Evolutionary conservation across 2,329 filamentous ascomycete genomes (phyloP), one percentile per base, ranked within the genome.

Genomic region (Myriosclerotinia curreyana): DNA sequence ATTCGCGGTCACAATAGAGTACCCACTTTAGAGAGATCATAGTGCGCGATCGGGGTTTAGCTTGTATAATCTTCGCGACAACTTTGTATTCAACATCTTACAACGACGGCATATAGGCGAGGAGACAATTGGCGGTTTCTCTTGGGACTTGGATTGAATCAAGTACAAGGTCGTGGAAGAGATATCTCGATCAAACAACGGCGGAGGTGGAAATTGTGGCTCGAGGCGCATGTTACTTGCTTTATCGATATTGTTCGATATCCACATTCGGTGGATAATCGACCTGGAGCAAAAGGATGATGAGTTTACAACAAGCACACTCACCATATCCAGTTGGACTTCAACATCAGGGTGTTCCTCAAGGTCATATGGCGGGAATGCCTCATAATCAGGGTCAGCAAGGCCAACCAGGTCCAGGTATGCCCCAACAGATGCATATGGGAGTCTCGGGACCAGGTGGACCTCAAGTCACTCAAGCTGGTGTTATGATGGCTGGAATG

Each of bases 401-500:
- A 61, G 88, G 89, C 61, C 87, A 88, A 68, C 85, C 84, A 36
- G 82, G 78, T 67, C 73, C 71, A 50, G 82, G 81, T 48, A 86
- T 89, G 75, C 83, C 83, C 70, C 89, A 89, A 75, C 88, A 90
- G 76, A 87, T 84, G 77, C 88, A 90, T 71, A 89, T 90, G 79
- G 86, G 84, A 66, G 89, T 89, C 36, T 90, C 89, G 65, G 88
- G 85, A 44, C 88, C 89, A 25, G 86, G 86, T 69, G 85, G 83
- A 66, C 80, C 82, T 52, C 88, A 90, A 74, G 87, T 91, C 69
- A 90, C 86, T 74, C 87, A 90, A 71, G 84, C 83, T 60, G 80
- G 80, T 36, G 83, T 86, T 64, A 84, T 92, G 82, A 91, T 93
- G 88, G 84, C 79, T 68, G 87, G 84, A 65, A 91, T 93, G 86